These are phyloP conservation scores for Elasticomyces elasticus DNA, from an alignment of 495 filamentous ascomycete species.

Conservation along the genomic window DNA sequence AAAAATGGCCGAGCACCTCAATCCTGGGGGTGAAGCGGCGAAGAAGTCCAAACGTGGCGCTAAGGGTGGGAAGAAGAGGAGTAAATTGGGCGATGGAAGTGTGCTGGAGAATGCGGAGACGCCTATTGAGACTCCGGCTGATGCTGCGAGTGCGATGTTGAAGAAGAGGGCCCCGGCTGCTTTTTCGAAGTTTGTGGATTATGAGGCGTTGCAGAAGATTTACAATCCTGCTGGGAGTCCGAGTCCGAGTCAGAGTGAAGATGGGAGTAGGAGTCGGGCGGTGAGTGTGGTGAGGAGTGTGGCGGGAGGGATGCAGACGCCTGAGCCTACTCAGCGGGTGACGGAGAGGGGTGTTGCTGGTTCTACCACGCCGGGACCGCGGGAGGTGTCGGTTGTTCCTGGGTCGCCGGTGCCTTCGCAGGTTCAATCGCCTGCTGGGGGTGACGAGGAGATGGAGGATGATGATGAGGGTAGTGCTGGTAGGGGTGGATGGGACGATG, in stretches of 20 bases:
- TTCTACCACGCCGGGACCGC: not conserved
- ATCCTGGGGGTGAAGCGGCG: constrained; percentile 35
- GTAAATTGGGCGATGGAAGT: constrained; percentile 19
- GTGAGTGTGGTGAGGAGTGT: constrained; percentile 2
- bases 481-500: not conserved
- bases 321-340: constrained; percentile 2
- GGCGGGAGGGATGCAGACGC: not conserved
- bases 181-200: constrained; percentile 24
- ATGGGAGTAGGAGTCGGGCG: not conserved
- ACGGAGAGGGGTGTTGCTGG: not conserved
- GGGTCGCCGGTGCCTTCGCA: too few relatives aligned
- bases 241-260: constrained; percentile 3
- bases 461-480: not conserved
- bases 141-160: constrained; percentile 24
- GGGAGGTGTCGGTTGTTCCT: too few relatives aligned
- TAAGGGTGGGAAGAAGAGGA: constrained; percentile 30
- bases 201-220: constrained; percentile 19
- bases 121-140: constrained; percentile 22
- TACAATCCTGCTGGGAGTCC: constrained; percentile 12
- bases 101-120: constrained; percentile 32
- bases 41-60: constrained; percentile 36
- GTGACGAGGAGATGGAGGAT: not conserved
- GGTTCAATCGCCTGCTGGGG: too few relatives aligned
- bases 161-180: constrained; percentile 11
- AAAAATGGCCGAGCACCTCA: constrained; percentile 45